These are phyloP conservation scores for Salisapilia sapeloensis DNA, from an alignment of 352 stramenopile species.

Conservation along the genomic window DNA sequence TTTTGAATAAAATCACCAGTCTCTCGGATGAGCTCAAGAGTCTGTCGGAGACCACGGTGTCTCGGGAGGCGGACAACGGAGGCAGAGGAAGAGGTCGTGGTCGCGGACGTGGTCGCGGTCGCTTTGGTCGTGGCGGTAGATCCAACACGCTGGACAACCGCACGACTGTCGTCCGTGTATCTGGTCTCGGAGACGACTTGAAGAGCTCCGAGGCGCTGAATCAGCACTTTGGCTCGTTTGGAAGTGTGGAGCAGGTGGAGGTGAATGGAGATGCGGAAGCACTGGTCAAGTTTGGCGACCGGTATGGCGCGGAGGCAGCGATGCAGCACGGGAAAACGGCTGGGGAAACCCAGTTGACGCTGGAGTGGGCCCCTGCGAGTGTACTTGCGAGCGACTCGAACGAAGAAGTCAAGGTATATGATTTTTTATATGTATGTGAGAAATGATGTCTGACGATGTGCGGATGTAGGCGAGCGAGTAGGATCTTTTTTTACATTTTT, in stretches of 20 bases:
- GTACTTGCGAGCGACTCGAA: not conserved
- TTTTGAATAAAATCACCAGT: constrained; percentile 73
- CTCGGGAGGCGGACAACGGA: constrained; percentile 11
- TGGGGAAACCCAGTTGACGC: constrained; percentile 31
- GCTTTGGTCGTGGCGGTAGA: constrained; percentile 12
- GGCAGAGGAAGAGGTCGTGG: constrained; percentile 25
- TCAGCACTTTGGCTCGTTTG: constrained; percentile 79
- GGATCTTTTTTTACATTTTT: too few species aligned
- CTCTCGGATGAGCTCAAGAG: constrained; percentile 53
- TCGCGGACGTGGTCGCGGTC: constrained; percentile 12
- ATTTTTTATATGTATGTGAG: too few species aligned
- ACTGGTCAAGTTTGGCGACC: constrained; percentile 77
- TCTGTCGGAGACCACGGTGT: constrained; percentile 13
- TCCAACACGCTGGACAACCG: constrained; percentile 72
- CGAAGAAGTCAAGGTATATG: too few species aligned
- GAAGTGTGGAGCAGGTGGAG: constrained; percentile 57
- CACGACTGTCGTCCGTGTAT: constrained; percentile 69
- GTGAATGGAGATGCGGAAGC: constrained; percentile 35
- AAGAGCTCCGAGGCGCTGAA: constrained; percentile 55
- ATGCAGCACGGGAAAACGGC: constrained; percentile 39
- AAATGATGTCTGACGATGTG: too few species aligned
- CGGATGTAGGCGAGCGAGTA: too few species aligned
- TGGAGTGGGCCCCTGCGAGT: constrained; percentile 39
- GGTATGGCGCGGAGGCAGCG: constrained; percentile 52
- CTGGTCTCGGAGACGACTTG: constrained; percentile 55